Base-by-base conservation (phyloP, 108 stramenopile genomes). In the Conticribra weissflogii region DNA sequence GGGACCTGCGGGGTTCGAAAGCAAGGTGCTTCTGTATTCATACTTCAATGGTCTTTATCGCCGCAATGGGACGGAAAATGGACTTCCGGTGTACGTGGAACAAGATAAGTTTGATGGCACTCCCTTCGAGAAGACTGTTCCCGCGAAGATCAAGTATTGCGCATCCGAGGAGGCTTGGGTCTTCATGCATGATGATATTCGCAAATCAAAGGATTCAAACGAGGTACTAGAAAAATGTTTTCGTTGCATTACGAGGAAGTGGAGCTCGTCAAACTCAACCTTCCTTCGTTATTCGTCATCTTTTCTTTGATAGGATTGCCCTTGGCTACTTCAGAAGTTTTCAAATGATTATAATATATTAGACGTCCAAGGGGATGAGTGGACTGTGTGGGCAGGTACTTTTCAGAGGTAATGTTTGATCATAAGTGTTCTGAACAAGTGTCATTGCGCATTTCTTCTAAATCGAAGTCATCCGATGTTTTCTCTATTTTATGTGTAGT, bases 331-430 rank as follows among this genome's bases (percentile, higher is more conserved):
- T 12, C 36, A 12, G 12, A 9, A 5, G 5, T 12, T 12, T 41
- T 9, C 36, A 12, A 5, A 41, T 27, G 60, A 62, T 3, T 76
- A 56, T 27, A 32, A 76, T 61, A 31, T 76, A 7, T 23, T 76
- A 25, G 52, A 62, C 1, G 62, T 76, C 3, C 32, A 23, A 15
- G 75, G 67, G 22, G 30, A 24, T 50, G n/a, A n/a, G n/a, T 76
- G 75, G 75, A 62, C 53, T 23, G 61, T 76, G 15, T 76, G 68
- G 75, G 66, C 67, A 24, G 73, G 73, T 9, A 41, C 36, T 41
- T 41, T 41, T 41, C 5, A 41, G 12, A 41, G 5, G 36, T 12
- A 41, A 41, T 9, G 12, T 41, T 41, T n/a, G n/a, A n/a, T n/a
- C n/a, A n/a, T n/a, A n/a, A n/a, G n/a, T n/a, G n/a, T n/a, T n/a